Base-by-base conservation (phyloP, 441 rosid genomes). In the Pelargonium fulgidum region DNA sequence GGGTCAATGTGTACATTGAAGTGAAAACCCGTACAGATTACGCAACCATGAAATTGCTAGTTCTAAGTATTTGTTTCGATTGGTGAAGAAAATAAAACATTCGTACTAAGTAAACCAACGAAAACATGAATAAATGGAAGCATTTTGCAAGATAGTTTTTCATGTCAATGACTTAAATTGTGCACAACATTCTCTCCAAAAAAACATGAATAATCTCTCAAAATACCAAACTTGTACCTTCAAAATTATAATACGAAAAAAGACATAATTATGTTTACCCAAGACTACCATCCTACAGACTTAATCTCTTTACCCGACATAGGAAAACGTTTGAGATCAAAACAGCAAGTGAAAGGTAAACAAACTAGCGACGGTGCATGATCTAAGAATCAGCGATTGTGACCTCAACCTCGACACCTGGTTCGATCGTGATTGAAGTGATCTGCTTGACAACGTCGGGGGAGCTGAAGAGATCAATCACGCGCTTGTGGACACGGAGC, bases 351-450 rank as follows among this genome's bases (percentile, higher is more conserved):
- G 17, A 56, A 3, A 17, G 39, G 39, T 33, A 19, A 7, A 22
- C 16, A 56, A 22, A 2, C 13, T 11, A 14, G 16, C 58, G 14
- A 3, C 17, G 19, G 16, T 13, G 20, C 11, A 42, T 59, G 70
- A 29, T 79, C 77, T 69, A 86, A 14, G 87, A 71, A 68, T 81
- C 86, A 0, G 88, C 86, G 44, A 85, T 85, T 33, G 88, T 85
- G 63, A 85, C 88, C 67, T 85, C 88, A 50, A 85, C 88, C 79
- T 84, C 88, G 19, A 84, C 88, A 69, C 88, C 86, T 54, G 88
- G 88, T 70, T 84, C 86, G 26, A 84, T 84, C 59, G 88, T 82
- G 56, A 84, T 84, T 36, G 88, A 82, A 47, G 86, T 84, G 72
- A 84, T 84, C 75, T 84, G 88, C 79, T 84, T 84, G 67, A 84